phyloP scores from a whole-genome alignment of 805 yeast genomes.

The Barnettozyma botsteinii region DNA sequence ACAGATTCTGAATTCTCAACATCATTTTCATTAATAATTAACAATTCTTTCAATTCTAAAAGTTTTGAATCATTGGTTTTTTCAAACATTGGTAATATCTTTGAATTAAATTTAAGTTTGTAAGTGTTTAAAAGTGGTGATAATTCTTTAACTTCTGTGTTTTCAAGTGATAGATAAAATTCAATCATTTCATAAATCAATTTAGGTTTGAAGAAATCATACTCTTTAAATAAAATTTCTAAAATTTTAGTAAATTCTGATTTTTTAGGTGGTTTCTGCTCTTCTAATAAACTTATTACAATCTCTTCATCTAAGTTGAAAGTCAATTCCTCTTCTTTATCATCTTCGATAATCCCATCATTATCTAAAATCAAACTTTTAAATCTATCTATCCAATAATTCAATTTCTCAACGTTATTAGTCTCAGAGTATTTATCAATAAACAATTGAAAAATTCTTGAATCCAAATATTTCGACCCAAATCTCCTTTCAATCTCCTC shows the following conservation, averaged over 20 bases:
- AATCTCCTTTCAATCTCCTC: constrained; percentile 24
- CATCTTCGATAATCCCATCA: constrained; percentile 16
- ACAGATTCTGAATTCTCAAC: constrained; percentile 13
- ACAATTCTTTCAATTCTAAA: constrained; percentile 9
- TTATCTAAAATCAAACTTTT: constrained; percentile 22
- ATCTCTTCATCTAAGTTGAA: constrained; percentile 22
- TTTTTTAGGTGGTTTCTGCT: constrained; percentile 22
- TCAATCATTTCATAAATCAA: constrained; percentile 20
- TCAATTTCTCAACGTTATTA: constrained; percentile 25
- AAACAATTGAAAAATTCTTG: constrained; percentile 31
- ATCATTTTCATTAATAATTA: constrained; percentile 10
- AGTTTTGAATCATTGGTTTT: constrained; percentile 11
- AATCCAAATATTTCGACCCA: constrained; percentile 30
- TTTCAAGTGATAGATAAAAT: constrained; percentile 20
- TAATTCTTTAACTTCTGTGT: constrained; percentile 15
- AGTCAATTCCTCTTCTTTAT: constrained; percentile 7
- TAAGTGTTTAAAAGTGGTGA: constrained; percentile 19
- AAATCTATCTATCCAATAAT: constrained; percentile 29
- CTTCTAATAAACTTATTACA: constrained; percentile 27
- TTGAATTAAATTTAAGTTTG: constrained; percentile 22
- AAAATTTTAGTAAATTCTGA: constrained; percentile 25
- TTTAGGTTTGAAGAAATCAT: neutral
- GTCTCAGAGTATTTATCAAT: constrained; percentile 29
- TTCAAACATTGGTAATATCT: constrained; percentile 21
- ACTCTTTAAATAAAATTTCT: constrained; percentile 20